A percentile compares a stretch with the other conserved stretches of the same genome.
These are phyloP conservation scores for Capillidium rhysosporum DNA, from an alignment of 371 early-diverging fungal species.

Conservation along the genomic window DNA sequence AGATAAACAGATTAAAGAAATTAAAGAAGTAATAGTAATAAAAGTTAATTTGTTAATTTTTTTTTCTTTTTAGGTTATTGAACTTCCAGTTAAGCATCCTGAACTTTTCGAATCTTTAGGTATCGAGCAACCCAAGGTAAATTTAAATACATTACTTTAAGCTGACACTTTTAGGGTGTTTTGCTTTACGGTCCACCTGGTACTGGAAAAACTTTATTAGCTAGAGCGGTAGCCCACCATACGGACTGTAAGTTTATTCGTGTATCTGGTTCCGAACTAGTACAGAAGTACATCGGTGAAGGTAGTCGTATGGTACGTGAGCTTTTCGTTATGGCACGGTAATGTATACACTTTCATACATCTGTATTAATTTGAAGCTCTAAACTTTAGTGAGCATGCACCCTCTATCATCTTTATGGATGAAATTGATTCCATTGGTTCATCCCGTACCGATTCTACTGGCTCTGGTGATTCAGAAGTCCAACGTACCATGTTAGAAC, in stretches of 20 bases:
- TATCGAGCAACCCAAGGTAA: constrained; percentile 95
- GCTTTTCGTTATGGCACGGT: constrained; percentile 96
- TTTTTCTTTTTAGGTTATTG: too few species aligned
- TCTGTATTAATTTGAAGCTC: too few species aligned
- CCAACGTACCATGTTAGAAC: constrained; percentile 99
- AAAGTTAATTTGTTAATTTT: too few species aligned
- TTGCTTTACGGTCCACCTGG: constrained; percentile 99
- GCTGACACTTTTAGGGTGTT: constrained; percentile 25
- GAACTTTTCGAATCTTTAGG: constrained; percentile 94
- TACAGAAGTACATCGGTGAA: constrained; percentile 99
- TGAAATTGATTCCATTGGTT: constrained; percentile 99
- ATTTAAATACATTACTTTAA: neutral
- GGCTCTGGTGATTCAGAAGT: constrained; percentile 99
- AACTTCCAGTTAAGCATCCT: constrained; percentile 95
- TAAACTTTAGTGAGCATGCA: constrained; percentile 94
- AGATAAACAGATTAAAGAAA: constrained; percentile 97
- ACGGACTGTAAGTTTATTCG: constrained; percentile 94
- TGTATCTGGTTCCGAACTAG: constrained; percentile 96
- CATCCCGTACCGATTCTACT: constrained; percentile 97
- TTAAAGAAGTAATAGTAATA: constrained; percentile 98
- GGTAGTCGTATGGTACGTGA: constrained; percentile 98
- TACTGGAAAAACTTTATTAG: constrained; percentile 91
- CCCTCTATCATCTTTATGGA: constrained; percentile 99
- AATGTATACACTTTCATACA: too few species aligned
- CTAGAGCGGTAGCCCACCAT: constrained; percentile 96